Base-by-base conservation (phyloP, 495 filamentous ascomycete species). In the Penicillium lividum region DNA sequence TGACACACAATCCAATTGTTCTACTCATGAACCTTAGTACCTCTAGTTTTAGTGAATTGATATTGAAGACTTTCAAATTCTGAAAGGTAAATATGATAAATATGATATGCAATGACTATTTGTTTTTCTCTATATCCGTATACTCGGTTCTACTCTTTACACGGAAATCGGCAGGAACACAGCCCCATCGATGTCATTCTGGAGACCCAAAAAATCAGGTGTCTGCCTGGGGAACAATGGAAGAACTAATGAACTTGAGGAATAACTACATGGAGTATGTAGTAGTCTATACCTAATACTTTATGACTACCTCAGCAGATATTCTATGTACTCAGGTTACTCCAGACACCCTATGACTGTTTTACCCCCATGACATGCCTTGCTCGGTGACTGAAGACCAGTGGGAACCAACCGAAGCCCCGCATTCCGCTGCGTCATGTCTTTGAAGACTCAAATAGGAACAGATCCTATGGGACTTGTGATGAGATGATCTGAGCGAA, bases 111-210 rank as follows among this genome's bases (percentile, higher is more conserved):
- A 3, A 36, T 36, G 38, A 28, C 27, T n/a, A 15, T 25, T 46
- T 46, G 43, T 46, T 46, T 46, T 27, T 27, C 43, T 40, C 1
- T 22, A 22, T 22, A 22, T 27, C 43, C n/a, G 22, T 22, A 22
- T 22, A 22, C 22, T 22, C 22, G 2, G 22, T 22, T 22, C 22
- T 22, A 22, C 22, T 22, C 22, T 22, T 22, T 22, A 22, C 22
- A 22, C 38, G 38, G 38, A 40, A 40, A 40, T 40, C 38, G 38
- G 38, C 49, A 49, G 43, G 48, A 59, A 50, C 62, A 62, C 57
- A 63, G 61, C 56, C 59, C 61, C 58, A 69, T 58, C 63, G 58
- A 64, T 67, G 64, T 67, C 64, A 67, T 64, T 29, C 34, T 51
- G 33, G 40, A 48, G 18, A 56, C 36, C 31, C 25, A 11, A 15